These are phyloP conservation scores for Chrysophaeum taylorii DNA, from an alignment of 352 stramenopile genomes.

Conservation along the genomic window DNA sequence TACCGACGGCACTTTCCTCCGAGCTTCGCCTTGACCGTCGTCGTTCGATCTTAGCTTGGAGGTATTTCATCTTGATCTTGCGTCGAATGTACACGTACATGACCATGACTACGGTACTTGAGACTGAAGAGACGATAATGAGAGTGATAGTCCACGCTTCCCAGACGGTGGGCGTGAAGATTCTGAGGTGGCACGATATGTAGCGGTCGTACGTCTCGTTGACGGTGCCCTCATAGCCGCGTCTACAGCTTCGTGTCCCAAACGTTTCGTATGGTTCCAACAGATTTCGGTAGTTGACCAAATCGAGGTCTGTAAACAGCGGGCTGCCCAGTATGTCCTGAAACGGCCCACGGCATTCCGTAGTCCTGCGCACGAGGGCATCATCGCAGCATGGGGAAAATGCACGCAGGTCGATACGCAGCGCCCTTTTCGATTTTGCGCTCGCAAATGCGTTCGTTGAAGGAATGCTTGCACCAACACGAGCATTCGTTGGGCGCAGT, in stretches of 20 bases:
- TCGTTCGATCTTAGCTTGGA: slow-evolving; percentile 77
- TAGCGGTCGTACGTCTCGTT: slow-evolving; percentile 68
- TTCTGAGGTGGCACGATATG: slow-evolving; percentile 80
- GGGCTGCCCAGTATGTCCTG: slow-evolving; percentile 35
- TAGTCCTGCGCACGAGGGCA: slow-evolving; percentile 24
- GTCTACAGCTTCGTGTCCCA: slow-evolving; percentile 70
- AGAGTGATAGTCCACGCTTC: slow-evolving; percentile 26
- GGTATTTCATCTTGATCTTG: slow-evolving; percentile 53
- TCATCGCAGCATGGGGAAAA: no score
- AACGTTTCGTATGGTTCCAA: slow-evolving; percentile 68
- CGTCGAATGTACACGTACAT: slow-evolving; percentile 69
- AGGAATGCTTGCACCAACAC: slow-evolving; percentile 71
- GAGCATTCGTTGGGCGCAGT: slow-evolving; percentile 74
- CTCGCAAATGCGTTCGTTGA: slow-evolving; percentile 53
- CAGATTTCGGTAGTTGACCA: slow-evolving; percentile 33
- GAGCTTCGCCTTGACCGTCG: slow-evolving; percentile 50
- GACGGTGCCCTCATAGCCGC: slow-evolving; percentile 82
- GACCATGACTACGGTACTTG: slow-evolving; percentile 46
- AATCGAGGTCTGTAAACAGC: slow-evolving; percentile 25
- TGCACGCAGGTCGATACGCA: no score
- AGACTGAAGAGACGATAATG: slow-evolving; percentile 44
- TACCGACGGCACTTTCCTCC: slow-evolving; percentile 31
- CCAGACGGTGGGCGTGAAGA: slow-evolving; percentile 71
- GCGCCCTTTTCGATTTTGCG: slow-evolving; percentile 31
- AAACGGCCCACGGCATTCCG: slow-evolving; percentile 29